A percentile compares a stretch with the other conserved stretches of the same genome.
Evolutionary conservation across 1,139 yeast genomes (phyloP).

Genomic region (Blastobotrys malaysiensis): DNA sequence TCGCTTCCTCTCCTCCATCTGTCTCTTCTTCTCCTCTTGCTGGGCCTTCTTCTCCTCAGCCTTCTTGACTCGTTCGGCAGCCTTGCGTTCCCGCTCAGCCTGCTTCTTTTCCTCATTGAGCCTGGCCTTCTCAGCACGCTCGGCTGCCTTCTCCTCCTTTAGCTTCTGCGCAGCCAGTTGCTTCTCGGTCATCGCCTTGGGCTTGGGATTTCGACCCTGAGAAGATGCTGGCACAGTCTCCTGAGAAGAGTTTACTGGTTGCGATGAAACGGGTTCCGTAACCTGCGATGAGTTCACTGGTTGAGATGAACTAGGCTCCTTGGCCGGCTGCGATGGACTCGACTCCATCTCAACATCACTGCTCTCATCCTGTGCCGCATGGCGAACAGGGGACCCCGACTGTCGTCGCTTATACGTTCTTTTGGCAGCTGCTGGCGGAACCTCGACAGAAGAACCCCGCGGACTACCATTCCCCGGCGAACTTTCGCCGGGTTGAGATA

Average conservation of each 20-base stretch:
- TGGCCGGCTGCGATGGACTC: background rate
- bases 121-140: constrained; percentile 8
- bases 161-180: constrained; percentile 13
- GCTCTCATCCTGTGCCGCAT: background rate
- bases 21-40: constrained; percentile 1
- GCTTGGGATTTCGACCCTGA: background rate
- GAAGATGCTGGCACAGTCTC: too few relatives aligned
- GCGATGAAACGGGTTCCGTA: background rate
- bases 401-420: constrained; percentile 1
- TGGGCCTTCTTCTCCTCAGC: constrained; percentile 4
- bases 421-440: constrained; percentile 2
- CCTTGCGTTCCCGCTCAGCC: constrained; percentile 14
- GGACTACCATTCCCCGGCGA: background rate
- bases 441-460: background rate
- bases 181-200: background rate
- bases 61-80: constrained; percentile 12
- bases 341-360: constrained; percentile 1
- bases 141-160: constrained; percentile 9
- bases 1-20: constrained; percentile 2
- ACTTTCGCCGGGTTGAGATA: background rate
- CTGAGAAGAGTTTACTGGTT: background rate
- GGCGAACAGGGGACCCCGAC: background rate
- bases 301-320: background rate
- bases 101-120: constrained; percentile 15
- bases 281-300: background rate